Conservation (phyloP, 164 flowering plant genomes). For the Cinnamomum chago region DNA sequence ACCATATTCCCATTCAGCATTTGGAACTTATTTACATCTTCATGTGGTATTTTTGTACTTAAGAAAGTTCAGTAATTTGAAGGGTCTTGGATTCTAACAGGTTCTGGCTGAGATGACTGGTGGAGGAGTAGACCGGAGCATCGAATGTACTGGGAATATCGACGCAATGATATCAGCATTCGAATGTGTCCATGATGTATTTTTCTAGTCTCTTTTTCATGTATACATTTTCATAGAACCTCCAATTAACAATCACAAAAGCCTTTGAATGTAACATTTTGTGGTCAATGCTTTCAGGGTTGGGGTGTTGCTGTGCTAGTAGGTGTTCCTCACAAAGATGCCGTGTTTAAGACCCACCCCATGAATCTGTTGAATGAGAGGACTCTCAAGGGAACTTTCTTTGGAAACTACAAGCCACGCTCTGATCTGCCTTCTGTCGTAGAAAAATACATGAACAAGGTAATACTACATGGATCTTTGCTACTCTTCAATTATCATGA, state of each 20-base stretch:
- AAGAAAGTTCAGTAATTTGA: not conserved
- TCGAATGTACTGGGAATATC: slow-evolving; percentile 59
- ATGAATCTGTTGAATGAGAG: too few relatives aligned
- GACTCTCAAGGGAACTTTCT: slow-evolving; percentile 72
- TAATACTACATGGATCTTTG: slow-evolving; percentile 5
- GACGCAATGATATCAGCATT: slow-evolving; percentile 70
- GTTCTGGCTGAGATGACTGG: slow-evolving; percentile 63
- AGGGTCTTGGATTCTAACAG: slow-evolving; percentile 7
- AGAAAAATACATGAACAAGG: slow-evolving; percentile 75
- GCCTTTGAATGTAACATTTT: not conserved
- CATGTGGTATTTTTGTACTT: not conserved
- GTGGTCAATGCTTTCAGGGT: slow-evolving; percentile 34
- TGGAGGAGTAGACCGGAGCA: slow-evolving; percentile 67
- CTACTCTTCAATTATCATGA: not conserved
- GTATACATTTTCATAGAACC: not conserved
- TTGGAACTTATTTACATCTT: not conserved
- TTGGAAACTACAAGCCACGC: slow-evolving; percentile 63
- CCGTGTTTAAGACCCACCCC: slow-evolving; percentile 49
- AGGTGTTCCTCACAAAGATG: slow-evolving; percentile 61
- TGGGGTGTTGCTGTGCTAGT: slow-evolving; percentile 75
- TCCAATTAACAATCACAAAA: not conserved
- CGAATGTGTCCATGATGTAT: slow-evolving; percentile 72
- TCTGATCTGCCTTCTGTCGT: slow-evolving; percentile 63
- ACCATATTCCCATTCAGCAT: not conserved
- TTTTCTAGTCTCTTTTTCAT: not conserved